phyloP scores from a whole-genome alignment of 108 stramenopile genomes.

The Schizochytrium sp. region DNA sequence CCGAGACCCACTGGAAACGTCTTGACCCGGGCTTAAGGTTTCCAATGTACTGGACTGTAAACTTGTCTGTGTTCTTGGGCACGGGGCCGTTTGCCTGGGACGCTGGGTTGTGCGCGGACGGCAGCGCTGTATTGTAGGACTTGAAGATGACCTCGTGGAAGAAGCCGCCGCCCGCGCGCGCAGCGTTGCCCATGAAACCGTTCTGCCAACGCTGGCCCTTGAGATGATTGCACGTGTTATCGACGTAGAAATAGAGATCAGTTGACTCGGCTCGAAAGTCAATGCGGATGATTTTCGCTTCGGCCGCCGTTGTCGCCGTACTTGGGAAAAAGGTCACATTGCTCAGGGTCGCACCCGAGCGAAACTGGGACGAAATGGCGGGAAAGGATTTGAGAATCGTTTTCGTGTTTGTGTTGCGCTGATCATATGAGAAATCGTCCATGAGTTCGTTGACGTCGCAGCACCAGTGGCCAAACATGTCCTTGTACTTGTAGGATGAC shows the following conservation, averaged over 20 bases:
- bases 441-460: neutral
- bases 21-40: neutral
- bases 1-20: neutral
- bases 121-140: neutral
- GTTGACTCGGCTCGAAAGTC: neutral
- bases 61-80: neutral
- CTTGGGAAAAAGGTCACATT: neutral
- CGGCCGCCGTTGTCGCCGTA: neutral
- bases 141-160: neutral
- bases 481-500: neutral
- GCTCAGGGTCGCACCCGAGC: neutral
- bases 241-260: neutral
- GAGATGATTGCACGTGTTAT: neutral
- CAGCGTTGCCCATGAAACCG: neutral
- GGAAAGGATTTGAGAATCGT: neutral
- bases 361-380: neutral
- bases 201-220: neutral
- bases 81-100: neutral
- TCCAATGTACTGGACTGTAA: neutral
- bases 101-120: neutral
- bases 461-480: neutral
- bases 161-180: neutral
- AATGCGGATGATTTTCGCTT: neutral
- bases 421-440: neutral
- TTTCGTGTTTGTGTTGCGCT: neutral